These are phyloP conservation scores for Ceratobasidium sp. DNA, from an alignment of 1,284 basidiomycete genomes.

Conservation along the genomic window DNA sequence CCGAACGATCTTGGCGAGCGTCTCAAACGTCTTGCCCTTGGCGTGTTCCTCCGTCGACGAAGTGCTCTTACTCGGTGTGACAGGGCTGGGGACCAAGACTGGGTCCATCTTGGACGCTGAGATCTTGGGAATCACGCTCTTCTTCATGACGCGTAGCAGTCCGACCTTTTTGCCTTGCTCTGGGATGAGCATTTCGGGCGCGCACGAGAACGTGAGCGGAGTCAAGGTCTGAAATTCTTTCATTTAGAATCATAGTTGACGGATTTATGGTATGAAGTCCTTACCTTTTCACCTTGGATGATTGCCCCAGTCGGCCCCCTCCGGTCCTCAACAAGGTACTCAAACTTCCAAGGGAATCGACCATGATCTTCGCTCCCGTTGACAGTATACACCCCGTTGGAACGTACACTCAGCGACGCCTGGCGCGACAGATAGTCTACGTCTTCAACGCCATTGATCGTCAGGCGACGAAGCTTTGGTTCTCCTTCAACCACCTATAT, in stretches of 20 bases:
- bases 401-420: slow-evolving; percentile 73
- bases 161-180: slow-evolving; percentile 74
- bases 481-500: slow-evolving; percentile 69
- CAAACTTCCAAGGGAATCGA: slow-evolving; percentile 77
- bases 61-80: neutral
- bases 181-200: slow-evolving; percentile 73
- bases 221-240: slow-evolving; percentile 62
- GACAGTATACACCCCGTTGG: slow-evolving; percentile 79
- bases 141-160: slow-evolving; percentile 76
- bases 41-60: neutral
- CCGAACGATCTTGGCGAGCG: neutral
- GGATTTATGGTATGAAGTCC: slow-evolving; percentile 5
- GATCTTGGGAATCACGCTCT: slow-evolving; percentile 71
- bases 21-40: slow-evolving; percentile 26
- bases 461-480: slow-evolving; percentile 76
- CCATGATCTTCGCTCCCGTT: slow-evolving; percentile 69
- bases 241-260: too few species aligned
- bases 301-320: slow-evolving; percentile 62
- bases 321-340: slow-evolving; percentile 77
- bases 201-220: slow-evolving; percentile 78
- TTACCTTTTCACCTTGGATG: slow-evolving; percentile 71
- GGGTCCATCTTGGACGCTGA: slow-evolving; percentile 48
- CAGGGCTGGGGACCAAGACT: slow-evolving; percentile 5
- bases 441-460: slow-evolving; percentile 71
- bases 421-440: slow-evolving; percentile 79